Base-by-base conservation (phyloP, 2,329 filamentous ascomycete species). In the Clarireedia hainanense region DNA sequence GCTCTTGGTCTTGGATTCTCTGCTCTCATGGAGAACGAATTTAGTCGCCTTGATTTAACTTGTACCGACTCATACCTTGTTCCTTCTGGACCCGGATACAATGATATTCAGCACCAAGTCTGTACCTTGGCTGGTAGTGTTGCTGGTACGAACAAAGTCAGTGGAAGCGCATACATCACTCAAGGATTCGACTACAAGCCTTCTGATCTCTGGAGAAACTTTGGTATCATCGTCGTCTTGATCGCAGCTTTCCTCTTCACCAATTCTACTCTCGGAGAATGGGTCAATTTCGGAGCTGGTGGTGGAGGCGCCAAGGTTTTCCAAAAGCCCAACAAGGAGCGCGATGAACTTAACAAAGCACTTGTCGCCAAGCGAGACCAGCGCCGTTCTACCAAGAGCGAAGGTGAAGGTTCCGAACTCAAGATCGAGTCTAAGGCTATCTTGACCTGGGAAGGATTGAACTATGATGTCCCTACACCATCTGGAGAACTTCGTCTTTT, bases 371-470 rank as follows among this genome's bases (percentile, higher is more conserved):
- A 86, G 71, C 78, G 77, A 17, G 77, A 83, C 4, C 75, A 75
- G 50, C 79, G 79, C 40, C 76, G 79, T 72, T 63, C 74, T 72
- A 34, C 54, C 5, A 76, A 70, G 58, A 69, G 69, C 2, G 71
- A 79, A 10, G 74, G 76, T 15, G 68, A 74, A 7, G 30, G 40
- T 3, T 63, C 64, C 2, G 75, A 80, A n/a, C 71, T 85, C 36
- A 79, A 70, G 40, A 81, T 85, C 57, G 72, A 75, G 2, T 85
- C 82, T 0, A 77, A 79, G 63, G 81, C 84, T 37, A 76, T 90
- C n/a, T 77, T 95, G 58, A 95, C 91, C 0, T 96, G 90, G 87
- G 88, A 92, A 68, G 77, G 88, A 61, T 82, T 96, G 58, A 89
- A 85, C 66, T 96, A 96, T 68, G 81, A 85, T 57, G 83, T 86